These are phyloP conservation scores for Nyctanthes arbortristis DNA, from an alignment of 257 asterid species.

Conservation along the genomic window DNA sequence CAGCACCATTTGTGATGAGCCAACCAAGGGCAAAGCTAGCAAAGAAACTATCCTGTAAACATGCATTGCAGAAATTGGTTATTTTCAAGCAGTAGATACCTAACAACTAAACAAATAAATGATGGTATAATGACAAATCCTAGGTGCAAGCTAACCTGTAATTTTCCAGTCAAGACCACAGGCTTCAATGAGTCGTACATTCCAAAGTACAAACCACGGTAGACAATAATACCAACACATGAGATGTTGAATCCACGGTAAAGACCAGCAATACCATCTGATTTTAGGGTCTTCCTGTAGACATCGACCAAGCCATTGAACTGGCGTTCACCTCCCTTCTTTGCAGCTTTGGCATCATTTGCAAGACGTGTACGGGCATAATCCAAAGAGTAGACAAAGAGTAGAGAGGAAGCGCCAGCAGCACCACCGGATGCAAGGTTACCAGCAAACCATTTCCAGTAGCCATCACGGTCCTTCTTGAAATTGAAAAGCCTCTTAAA, in stretches of 20 bases:
- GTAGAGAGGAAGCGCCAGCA: constrained; percentile 30
- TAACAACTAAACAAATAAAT: background rate
- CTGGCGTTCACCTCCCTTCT: constrained; percentile 32
- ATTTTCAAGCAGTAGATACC: background rate
- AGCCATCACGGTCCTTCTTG: constrained; percentile 31
- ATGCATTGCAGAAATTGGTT: background rate
- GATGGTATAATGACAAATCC: background rate
- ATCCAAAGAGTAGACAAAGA: constrained; percentile 30
- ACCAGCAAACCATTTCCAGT: constrained; percentile 30
- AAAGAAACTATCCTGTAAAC: constrained; percentile 23
- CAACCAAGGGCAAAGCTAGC: constrained; percentile 30
- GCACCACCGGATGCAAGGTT: constrained; percentile 32
- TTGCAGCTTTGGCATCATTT: constrained; percentile 31
- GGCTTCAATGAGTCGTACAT: constrained; percentile 27
- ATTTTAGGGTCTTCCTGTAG: constrained; percentile 24
- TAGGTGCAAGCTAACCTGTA: constrained; percentile 20
- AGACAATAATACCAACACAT: constrained; percentile 25
- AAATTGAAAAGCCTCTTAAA: constrained; percentile 30
- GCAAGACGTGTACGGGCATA: constrained; percentile 29
- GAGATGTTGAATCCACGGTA: constrained; percentile 31
- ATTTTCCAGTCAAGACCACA: constrained; percentile 23
- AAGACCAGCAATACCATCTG: constrained; percentile 31
- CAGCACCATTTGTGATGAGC: constrained; percentile 25
- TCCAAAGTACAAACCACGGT: constrained; percentile 28
- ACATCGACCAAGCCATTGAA: constrained; percentile 29